Percentiles rank a stretch among this genome's conserved stretches.
Conservation (phyloP, 768 basidiomycete species). For the Amanita fuliginea region DNA sequence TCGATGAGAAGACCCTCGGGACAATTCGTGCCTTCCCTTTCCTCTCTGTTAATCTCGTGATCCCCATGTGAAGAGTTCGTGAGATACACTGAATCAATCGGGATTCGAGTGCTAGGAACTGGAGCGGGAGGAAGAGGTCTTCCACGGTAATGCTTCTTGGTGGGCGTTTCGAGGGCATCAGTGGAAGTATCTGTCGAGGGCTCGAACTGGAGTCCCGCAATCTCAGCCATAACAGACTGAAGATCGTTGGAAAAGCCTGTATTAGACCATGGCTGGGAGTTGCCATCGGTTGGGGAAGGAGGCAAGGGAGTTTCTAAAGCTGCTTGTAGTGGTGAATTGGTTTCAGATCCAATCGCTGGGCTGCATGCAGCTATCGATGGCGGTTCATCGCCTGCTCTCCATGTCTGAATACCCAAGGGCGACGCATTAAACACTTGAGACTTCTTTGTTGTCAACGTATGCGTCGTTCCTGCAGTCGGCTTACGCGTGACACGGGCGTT, state of each 20-base stretch:
- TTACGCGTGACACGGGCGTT: neutral
- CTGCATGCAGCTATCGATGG: neutral
- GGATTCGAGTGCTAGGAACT: neutral
- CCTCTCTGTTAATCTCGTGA: neutral
- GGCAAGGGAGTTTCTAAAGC: slow-evolving; percentile 3
- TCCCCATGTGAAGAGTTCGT: neutral
- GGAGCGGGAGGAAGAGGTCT: slow-evolving; percentile 1
- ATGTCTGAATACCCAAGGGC: slow-evolving; percentile 1
- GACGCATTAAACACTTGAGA: slow-evolving; percentile 6
- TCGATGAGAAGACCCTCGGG: slow-evolving; percentile 6
- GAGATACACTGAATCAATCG: neutral
- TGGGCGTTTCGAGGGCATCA: neutral
- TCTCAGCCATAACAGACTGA: slow-evolving; percentile 3
- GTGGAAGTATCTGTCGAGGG: neutral
- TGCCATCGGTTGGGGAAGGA: neutral
- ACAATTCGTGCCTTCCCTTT: neutral
- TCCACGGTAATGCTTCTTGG: slow-evolving; percentile 4
- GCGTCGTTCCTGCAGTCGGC: neutral
- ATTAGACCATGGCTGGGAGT: neutral
- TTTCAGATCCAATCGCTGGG: neutral
- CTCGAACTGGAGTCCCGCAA: slow-evolving; percentile 1
- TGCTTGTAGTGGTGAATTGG: neutral
- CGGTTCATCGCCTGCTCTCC: slow-evolving; percentile 1
- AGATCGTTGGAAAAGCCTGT: neutral
- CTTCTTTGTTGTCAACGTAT: slow-evolving; percentile 1